Conservation (phyloP, 768 basidiomycete genomes). For the Kondoa subrosea region DNA sequence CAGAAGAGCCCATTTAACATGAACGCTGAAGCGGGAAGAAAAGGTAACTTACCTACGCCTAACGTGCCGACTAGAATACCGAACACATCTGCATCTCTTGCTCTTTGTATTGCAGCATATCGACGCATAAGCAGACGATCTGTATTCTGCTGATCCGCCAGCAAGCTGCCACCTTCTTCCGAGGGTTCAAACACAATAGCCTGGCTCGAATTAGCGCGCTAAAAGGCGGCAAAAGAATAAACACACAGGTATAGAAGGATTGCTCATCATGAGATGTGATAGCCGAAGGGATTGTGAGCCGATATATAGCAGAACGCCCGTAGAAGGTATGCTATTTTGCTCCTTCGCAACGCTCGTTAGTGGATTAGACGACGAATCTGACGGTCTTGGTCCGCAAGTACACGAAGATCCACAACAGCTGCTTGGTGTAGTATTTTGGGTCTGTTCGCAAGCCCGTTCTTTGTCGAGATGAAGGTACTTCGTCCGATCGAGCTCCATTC, state of each 20-base stretch:
- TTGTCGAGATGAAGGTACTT: background rate
- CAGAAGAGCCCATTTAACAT: background rate
- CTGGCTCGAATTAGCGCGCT: constrained; percentile 33
- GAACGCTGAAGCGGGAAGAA: background rate
- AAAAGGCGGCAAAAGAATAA: background rate
- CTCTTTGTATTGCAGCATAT: constrained; percentile 69
- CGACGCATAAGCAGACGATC: constrained; percentile 61
- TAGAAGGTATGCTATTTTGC: constrained; percentile 28
- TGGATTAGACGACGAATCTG: background rate
- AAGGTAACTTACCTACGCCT: constrained; percentile 50
- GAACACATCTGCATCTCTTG: constrained; percentile 80
- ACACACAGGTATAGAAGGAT: constrained; percentile 30
- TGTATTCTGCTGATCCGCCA: constrained; percentile 54
- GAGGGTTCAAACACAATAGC: constrained; percentile 60
- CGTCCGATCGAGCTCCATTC: background rate
- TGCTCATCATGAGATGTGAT: constrained; percentile 71
- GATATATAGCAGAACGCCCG: constrained; percentile 43
- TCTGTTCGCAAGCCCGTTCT: background rate
- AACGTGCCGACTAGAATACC: constrained; percentile 90
- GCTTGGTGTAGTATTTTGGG: background rate
- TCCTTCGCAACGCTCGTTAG: background rate
- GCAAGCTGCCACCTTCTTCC: constrained; percentile 38
- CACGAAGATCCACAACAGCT: background rate
- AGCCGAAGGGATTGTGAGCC: constrained; percentile 64
- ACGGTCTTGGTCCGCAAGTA: background rate